Evolutionary conservation across 306 rosid species (phyloP).

Genomic region (Cotoneaster glaucophyllus): DNA sequence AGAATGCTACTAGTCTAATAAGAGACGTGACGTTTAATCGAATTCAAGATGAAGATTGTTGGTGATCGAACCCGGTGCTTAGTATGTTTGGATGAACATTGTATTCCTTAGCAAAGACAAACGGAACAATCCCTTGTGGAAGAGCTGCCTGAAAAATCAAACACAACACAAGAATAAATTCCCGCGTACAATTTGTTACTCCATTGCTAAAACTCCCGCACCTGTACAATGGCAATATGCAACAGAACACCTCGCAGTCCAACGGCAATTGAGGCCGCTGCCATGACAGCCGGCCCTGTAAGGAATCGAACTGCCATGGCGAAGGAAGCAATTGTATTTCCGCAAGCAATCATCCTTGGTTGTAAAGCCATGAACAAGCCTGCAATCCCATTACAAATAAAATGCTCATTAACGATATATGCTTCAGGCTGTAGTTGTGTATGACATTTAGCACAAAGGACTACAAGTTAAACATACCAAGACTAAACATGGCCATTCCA

Average conservation of each 20-base stretch:
- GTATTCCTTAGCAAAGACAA: conserved; percentile 86
- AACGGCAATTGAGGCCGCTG: conserved; percentile 58
- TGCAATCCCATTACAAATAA: conserved; percentile 13
- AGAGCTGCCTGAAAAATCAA: conserved; percentile 58
- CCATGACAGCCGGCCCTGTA: conserved; percentile 75
- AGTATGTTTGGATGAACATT: conserved; percentile 84
- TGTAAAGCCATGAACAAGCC: conserved; percentile 92
- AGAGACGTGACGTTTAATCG: neutral
- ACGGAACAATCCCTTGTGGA: conserved; percentile 90
- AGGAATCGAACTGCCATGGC: conserved; percentile 81
- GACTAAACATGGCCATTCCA: conserved; percentile 97
- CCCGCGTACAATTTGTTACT: neutral
- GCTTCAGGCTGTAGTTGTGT: no score
- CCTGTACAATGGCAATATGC: conserved; percentile 89
- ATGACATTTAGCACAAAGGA: neutral
- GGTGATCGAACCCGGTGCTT: conserved; percentile 65
- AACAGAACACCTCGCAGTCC: conserved; percentile 67
- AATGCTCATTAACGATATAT: neutral
- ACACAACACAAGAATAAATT: neutral
- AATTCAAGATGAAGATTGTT: neutral
- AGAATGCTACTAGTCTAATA: neutral
- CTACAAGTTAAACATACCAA: conserved; percentile 34
- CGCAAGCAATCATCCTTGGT: conserved; percentile 73
- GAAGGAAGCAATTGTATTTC: conserved; percentile 63
- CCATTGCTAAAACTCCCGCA: neutral